These are phyloP conservation scores for Actinidia chinensis DNA, from an alignment of 179 eudicot genomes.

Conservation along the genomic window DNA sequence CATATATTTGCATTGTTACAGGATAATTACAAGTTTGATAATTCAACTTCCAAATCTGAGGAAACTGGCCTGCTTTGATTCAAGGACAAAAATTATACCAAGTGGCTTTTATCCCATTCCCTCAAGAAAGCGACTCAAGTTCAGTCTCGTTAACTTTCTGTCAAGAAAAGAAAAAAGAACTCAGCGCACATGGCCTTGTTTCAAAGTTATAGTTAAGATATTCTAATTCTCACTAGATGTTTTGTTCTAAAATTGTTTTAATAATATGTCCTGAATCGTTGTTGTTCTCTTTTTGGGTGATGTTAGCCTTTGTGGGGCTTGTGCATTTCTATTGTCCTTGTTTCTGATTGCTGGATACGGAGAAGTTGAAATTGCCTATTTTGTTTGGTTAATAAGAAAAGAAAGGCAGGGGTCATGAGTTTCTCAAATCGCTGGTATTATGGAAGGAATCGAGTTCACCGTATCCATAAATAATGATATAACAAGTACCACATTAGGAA, in stretches of 20 bases:
- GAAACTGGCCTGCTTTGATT: neutral
- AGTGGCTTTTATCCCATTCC: neutral
- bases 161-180: neutral
- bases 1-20: too few species aligned
- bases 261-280: neutral
- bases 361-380: neutral
- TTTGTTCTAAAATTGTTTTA: neutral
- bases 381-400: neutral
- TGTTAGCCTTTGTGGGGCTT: neutral
- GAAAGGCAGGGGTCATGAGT: conserved; percentile 62
- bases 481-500: neutral
- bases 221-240: neutral
- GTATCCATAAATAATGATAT: neutral
- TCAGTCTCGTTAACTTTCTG: neutral
- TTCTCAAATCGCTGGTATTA: conserved; percentile 49
- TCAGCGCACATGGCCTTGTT: neutral
- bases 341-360: neutral
- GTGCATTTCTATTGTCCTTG: neutral
- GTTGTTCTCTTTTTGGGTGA: neutral
- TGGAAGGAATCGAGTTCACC: conserved; percentile 22
- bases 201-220: neutral
- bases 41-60: neutral
- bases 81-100: neutral
- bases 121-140: neutral
- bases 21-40: neutral